Evolutionary conservation across 768 basidiomycete species (phyloP), one percentile per base, ranked within the genome.

Genomic region (Hericium erinaceus): DNA sequence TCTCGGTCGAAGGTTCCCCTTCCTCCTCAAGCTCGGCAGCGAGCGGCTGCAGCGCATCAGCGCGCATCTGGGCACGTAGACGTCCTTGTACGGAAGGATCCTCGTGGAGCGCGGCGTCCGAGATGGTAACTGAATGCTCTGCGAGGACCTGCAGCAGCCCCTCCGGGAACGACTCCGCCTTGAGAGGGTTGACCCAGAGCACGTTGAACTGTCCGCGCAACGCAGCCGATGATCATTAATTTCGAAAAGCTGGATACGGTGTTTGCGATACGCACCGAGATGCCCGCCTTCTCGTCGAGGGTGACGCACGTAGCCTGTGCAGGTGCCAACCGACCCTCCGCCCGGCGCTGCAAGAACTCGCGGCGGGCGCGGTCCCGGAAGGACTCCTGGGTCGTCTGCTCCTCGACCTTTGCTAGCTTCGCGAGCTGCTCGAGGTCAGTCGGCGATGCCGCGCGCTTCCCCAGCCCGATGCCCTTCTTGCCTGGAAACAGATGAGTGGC

Each of bases 261-360:
- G 38, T 39, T 41, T 52, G 11, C 60, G 64, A 54, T 39, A 71
- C 84, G 62, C 58, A 87, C 87, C 72, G 79, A 69, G 64, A 82
- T 82, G 48, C 83, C 87, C 11, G 78, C 76, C 65, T 81, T 79
- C 67, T 90, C 90, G 69, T 94, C 92, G 15, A 94, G 74, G 22
- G 80, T 82, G 49, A 70, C 65, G 64, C 91, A 92, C 11, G 92
- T 93, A 46, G 77, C 80, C 67, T 86, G 87, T 20, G 89, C 86
- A 39, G 82, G 80, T 69, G 75, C 74, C 44, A 94, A 77, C 64
- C 83, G 78, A 6, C 80, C 82, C 64, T 88, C 85, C 16, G 88
- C 89, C 4, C 83, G 82, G 54, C 83, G 77, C 58, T 88, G 86
- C 65, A 88, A 84, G 65, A 88, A 92, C 59, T 88, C 89, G 58